phyloP scores from a whole-genome alignment of 192 early-diverging fungal genomes.

The Entomortierella chlamydospora region DNA sequence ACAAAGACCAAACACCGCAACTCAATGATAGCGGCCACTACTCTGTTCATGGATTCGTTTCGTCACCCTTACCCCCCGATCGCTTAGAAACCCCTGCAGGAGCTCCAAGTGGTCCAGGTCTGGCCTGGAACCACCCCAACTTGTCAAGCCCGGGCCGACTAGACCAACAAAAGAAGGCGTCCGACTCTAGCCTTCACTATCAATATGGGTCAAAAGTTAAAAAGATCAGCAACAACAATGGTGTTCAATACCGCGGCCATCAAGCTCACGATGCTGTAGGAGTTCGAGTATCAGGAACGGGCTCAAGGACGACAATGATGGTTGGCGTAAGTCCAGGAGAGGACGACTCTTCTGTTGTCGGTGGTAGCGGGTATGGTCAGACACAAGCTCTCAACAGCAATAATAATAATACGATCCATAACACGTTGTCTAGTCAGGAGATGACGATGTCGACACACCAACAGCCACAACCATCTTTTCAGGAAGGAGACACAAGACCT shows the following conservation, averaged over 20 bases:
- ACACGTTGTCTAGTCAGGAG: slow-evolving; percentile 15
- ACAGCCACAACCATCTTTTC: slow-evolving; percentile 17
- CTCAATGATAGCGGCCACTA: slow-evolving; percentile 51
- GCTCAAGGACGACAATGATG: slow-evolving; percentile 12
- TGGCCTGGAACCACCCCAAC: slow-evolving; percentile 41
- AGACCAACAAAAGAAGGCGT: slow-evolving; percentile 37
- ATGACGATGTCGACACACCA: slow-evolving; percentile 25
- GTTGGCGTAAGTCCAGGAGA: not conserved
- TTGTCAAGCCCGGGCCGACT: slow-evolving; percentile 40
- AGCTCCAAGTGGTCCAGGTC: not conserved
- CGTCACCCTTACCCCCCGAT: slow-evolving; percentile 17
- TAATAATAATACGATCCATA: slow-evolving; percentile 6
- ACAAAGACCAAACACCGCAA: slow-evolving; percentile 1
- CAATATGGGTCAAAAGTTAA: slow-evolving; percentile 24
- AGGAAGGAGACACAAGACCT: slow-evolving; percentile 15
- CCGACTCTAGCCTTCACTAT: slow-evolving; percentile 31
- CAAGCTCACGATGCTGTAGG: not conserved
- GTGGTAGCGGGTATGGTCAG: not conserved
- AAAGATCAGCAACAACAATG: not conserved
- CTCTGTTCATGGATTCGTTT: slow-evolving; percentile 38
- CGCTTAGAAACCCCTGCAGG: slow-evolving; percentile 17
- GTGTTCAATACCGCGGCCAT: not conserved
- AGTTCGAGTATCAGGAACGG: slow-evolving; percentile 3
- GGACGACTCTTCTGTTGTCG: not conserved
- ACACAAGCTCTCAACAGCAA: slow-evolving; percentile 3